These are phyloP conservation scores for Curvularia lunata DNA, from an alignment of 2,329 filamentous ascomycete species.

Conservation along the genomic window DNA sequence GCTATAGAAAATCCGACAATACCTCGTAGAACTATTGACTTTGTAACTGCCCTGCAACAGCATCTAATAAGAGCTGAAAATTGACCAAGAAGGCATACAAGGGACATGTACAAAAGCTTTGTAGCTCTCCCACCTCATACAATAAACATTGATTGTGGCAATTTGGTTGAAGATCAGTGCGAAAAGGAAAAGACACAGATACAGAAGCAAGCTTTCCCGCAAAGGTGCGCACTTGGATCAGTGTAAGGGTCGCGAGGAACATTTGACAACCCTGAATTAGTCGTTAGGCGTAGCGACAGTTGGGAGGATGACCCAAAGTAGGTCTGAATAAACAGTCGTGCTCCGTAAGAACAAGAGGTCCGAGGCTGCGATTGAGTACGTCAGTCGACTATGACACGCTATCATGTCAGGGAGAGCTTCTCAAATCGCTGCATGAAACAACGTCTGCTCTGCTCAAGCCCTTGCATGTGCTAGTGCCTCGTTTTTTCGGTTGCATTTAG, in stretches of 20 bases:
- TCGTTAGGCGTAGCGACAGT: conserved; percentile 12
- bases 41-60: background rate
- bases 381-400: conserved; percentile 2
- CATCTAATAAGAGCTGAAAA: background rate
- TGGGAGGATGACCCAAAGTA: conserved; percentile 3
- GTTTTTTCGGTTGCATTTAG: conserved; percentile 3
- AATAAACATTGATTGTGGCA: background rate
- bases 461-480: background rate
- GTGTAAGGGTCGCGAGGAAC: background rate
- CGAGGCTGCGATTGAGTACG: background rate
- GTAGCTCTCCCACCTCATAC: background rate
- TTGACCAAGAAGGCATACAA: background rate
- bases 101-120: background rate
- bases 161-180: conserved; percentile 6
- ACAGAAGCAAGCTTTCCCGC: conserved; percentile 1
- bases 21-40: background rate
- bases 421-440: conserved; percentile 6
- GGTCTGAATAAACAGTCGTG: conserved; percentile 4
- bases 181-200: conserved; percentile 1
- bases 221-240: background rate
- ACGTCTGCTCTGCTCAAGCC: conserved; percentile 5
- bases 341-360: conserved; percentile 7
- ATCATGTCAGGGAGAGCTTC: conserved; percentile 2
- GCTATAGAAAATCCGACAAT: background rate
- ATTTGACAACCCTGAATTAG: conserved; percentile 1